Conservation (phyloP, 257 asterid genomes). For the Echium plantagineum region DNA sequence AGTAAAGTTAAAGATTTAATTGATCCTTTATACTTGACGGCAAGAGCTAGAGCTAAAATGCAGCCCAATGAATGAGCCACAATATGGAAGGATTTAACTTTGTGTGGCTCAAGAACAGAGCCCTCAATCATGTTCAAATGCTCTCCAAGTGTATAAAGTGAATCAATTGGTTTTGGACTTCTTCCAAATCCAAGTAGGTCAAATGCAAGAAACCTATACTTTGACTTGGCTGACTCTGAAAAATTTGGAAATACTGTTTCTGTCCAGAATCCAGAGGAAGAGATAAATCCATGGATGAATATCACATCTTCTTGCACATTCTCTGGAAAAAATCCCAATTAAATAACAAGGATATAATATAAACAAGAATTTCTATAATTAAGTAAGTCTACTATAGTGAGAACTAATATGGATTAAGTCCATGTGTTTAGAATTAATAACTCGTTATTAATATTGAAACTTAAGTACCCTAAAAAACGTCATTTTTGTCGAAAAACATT, state of each 20-base stretch:
- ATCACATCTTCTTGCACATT: constrained; percentile 68
- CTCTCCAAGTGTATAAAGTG: constrained; percentile 67
- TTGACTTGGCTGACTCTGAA: constrained; percentile 49
- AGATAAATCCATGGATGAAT: constrained; percentile 90
- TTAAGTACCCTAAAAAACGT: too few relatives aligned
- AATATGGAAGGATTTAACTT: constrained; percentile 74
- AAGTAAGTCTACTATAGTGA: too few relatives aligned
- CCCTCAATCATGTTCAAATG: constrained; percentile 88
- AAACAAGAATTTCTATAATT: too few relatives aligned
- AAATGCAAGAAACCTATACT: constrained; percentile 70
- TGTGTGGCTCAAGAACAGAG: constrained; percentile 59
- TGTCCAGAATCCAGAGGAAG: constrained; percentile 86
- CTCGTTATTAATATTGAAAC: too few relatives aligned
- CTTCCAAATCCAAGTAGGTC: constrained; percentile 89
- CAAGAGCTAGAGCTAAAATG: constrained; percentile 83
- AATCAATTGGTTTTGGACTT: constrained; percentile 85
- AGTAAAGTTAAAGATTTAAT: constrained; percentile 75
- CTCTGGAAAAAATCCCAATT: constrained; percentile 16
- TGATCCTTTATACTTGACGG: constrained; percentile 48
- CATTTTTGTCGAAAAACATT: too few relatives aligned
- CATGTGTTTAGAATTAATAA: too few relatives aligned
- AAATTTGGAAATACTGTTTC: constrained; percentile 84
- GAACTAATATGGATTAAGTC: too few relatives aligned
- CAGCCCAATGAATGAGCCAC: constrained; percentile 96
- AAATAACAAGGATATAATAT: background rate